Evolutionary conservation across 139 green algal species (phyloP).

Genomic region (Tetraselmis striata): DNA sequence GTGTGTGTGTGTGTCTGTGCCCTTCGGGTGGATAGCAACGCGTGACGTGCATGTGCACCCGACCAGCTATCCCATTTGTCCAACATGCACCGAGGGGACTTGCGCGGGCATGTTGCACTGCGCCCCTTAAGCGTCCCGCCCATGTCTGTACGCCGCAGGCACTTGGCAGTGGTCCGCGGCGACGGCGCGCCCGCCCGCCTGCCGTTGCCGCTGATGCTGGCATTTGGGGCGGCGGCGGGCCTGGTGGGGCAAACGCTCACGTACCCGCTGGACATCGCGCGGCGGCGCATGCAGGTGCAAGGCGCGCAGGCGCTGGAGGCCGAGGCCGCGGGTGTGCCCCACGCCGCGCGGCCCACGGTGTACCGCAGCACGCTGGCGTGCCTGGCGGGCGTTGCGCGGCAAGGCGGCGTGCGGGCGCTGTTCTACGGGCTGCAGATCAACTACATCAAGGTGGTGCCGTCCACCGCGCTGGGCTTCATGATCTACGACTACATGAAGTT

Average conservation of each 20-base stretch:
- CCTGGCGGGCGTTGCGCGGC: conserved; percentile 32
- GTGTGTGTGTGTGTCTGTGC: no score
- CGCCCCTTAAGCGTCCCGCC: no score
- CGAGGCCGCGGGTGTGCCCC: no score
- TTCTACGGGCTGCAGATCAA: conserved; percentile 81
- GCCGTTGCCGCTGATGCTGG: conserved; percentile 64
- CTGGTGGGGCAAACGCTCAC: conserved; percentile 80
- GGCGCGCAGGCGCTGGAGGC: not conserved
- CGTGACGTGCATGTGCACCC: no score
- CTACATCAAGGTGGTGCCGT: conserved; percentile 90
- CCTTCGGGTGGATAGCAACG: no score
- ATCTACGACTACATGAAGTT: conserved; percentile 75
- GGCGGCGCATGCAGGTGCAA: no score
- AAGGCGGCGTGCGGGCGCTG: conserved; percentile 41
- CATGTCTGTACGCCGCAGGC: no score
- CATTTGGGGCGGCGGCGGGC: conserved; percentile 71
- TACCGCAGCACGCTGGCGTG: conserved; percentile 36
- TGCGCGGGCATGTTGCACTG: no score
- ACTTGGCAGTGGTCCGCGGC: not conserved
- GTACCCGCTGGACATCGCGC: conserved; percentile 83
- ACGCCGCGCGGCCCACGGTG: not conserved
- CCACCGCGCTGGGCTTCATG: conserved; percentile 88
- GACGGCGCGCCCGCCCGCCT: conserved; percentile 27
- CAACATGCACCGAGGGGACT: no score
- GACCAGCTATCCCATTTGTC: no score